phyloP scores from a whole-genome alignment of 257 asterid species.

The Echites panduratus region DNA sequence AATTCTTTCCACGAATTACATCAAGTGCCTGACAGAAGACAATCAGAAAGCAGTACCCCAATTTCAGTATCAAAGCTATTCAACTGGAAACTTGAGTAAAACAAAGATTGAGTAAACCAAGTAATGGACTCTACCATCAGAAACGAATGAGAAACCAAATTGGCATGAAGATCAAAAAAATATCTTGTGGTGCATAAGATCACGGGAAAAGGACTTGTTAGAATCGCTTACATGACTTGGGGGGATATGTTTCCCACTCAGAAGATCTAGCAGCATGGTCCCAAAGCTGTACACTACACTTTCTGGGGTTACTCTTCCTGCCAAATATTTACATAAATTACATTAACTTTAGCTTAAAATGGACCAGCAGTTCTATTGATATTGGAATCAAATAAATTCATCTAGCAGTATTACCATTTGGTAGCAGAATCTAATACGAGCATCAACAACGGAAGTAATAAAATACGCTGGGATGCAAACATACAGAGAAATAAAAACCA shows the following conservation, averaged over 20 bases:
- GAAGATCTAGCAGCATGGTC: conserved; percentile 48
- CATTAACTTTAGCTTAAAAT: conserved; percentile 6
- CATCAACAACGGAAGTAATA: neutral
- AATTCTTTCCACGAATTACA: conserved; percentile 70
- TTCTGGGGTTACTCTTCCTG: conserved; percentile 52
- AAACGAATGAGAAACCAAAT: neutral
- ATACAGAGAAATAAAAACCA: neutral
- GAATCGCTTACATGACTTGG: conserved; percentile 43
- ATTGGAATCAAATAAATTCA: neutral
- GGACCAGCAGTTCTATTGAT: neutral
- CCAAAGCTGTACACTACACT: conserved; percentile 55
- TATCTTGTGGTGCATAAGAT: neutral
- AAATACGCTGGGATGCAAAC: neutral
- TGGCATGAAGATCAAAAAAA: conserved; percentile 4
- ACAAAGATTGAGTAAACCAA: neutral
- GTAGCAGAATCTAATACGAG: neutral
- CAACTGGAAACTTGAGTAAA: neutral
- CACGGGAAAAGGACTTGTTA: neutral
- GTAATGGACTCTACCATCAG: neutral
- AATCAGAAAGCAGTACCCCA: neutral
- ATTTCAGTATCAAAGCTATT: neutral
- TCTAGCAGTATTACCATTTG: neutral
- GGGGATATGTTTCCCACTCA: conserved; percentile 55
- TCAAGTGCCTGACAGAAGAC: conserved; percentile 62
- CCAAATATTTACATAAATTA: conserved; percentile 5